Evolutionary conservation across 805 yeast genomes (phyloP).

Genomic region (Saccharomycopsis fodiens): DNA sequence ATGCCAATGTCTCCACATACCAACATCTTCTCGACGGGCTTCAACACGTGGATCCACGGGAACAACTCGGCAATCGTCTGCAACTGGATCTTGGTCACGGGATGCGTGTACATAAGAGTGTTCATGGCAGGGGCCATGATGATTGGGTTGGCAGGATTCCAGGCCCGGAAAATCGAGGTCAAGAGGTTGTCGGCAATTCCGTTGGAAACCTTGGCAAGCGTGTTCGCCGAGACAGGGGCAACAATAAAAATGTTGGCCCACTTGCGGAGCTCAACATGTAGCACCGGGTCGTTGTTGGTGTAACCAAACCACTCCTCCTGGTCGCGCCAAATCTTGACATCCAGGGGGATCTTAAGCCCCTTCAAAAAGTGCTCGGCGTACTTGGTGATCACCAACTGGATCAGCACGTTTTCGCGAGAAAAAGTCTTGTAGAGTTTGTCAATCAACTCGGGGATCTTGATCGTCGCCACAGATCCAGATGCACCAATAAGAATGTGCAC

Average conservation of each 20-base stretch:
- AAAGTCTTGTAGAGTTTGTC: slow-evolving; percentile 78
- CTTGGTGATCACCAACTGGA: slow-evolving; percentile 78
- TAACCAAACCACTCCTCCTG: slow-evolving; percentile 64
- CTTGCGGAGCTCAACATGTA: slow-evolving; percentile 70
- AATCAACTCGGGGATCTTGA: slow-evolving; percentile 83
- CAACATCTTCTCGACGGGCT: slow-evolving; percentile 74
- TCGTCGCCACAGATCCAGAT: slow-evolving; percentile 95
- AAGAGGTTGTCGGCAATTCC: slow-evolving; percentile 74
- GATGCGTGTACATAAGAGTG: slow-evolving; percentile 75
- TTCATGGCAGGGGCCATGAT: slow-evolving; percentile 82
- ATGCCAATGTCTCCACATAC: slow-evolving; percentile 82
- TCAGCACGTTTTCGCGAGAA: slow-evolving; percentile 64
- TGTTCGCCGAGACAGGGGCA: slow-evolving; percentile 75
- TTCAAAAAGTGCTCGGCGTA: slow-evolving; percentile 64
- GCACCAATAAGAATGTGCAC: slow-evolving; percentile 86
- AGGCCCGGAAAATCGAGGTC: slow-evolving; percentile 66
- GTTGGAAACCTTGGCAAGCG: slow-evolving; percentile 64
- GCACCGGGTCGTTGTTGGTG: slow-evolving; percentile 62
- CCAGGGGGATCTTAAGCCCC: slow-evolving; percentile 57
- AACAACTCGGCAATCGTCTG: slow-evolving; percentile 56
- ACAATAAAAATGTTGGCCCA: slow-evolving; percentile 80
- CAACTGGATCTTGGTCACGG: slow-evolving; percentile 68
- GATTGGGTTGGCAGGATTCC: slow-evolving; percentile 71
- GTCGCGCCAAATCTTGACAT: slow-evolving; percentile 80
- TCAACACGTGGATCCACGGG: slow-evolving; percentile 66